Evolutionary conservation across 2,329 filamentous ascomycete genomes (phyloP).

Genomic region (Xylaria sp.): DNA sequence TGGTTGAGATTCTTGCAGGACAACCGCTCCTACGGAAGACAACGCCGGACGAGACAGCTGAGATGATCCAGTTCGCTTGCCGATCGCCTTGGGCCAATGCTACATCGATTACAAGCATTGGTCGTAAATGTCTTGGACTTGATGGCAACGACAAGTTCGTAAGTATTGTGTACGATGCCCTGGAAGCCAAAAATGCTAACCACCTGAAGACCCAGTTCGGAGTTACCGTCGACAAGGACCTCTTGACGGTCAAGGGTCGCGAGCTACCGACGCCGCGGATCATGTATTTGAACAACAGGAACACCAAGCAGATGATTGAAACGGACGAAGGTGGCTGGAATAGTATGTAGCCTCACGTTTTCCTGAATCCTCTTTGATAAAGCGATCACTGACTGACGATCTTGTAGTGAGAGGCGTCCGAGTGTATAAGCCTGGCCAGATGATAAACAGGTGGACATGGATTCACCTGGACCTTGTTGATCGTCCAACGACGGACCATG

Average conservation of each 20-base stretch:
- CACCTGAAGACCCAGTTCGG: conserved; percentile 54
- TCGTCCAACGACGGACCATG: neutral
- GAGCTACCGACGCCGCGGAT: conserved; percentile 65
- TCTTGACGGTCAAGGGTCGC: conserved; percentile 75
- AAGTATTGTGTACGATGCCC: conserved; percentile 23
- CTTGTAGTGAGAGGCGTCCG: conserved; percentile 50
- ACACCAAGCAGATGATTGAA: conserved; percentile 36
- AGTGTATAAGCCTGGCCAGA: conserved; percentile 54
- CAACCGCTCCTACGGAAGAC: conserved; percentile 66
- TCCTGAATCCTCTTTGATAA: neutral
- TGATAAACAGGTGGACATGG: conserved; percentile 55
- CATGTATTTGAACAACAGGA: conserved; percentile 51
- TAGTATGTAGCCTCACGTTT: conserved; percentile 28
- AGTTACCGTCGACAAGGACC: conserved; percentile 58
- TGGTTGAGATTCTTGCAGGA: conserved; percentile 64
- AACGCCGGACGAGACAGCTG: conserved; percentile 59
- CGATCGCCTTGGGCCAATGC: conserved; percentile 69
- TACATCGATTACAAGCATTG: conserved; percentile 62
- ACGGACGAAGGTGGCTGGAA: conserved; percentile 69
- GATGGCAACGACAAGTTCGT: conserved; percentile 52
- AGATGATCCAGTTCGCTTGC: conserved; percentile 75
- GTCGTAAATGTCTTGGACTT: conserved; percentile 60
- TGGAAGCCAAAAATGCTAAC: conserved; percentile 1
- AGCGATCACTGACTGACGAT: neutral
- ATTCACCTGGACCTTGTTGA: conserved; percentile 42